phyloP scores from a whole-genome alignment of 306 rosid species.

The Dalbergia cultrata region DNA sequence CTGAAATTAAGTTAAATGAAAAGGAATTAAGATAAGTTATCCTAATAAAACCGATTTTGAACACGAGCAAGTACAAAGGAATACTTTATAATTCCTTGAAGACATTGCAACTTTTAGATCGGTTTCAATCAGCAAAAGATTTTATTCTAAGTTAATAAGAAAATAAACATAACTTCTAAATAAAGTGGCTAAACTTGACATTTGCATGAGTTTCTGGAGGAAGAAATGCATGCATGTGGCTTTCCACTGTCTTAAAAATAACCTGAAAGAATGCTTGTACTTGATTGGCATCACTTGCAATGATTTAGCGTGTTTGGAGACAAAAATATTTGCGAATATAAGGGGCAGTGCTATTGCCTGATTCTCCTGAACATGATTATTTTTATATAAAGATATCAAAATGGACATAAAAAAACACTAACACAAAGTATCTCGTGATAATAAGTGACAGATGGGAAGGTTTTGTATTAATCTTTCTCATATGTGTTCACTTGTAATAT shows the following conservation, averaged over 20 bases:
- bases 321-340: not conserved
- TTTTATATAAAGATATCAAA: too few relatives aligned
- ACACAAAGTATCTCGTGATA: too few relatives aligned
- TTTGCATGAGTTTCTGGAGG: constrained; percentile 9
- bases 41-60: not conserved
- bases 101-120: constrained; percentile 11
- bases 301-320: not conserved
- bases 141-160: not conserved
- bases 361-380: not conserved
- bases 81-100: not conserved
- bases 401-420: too few relatives aligned
- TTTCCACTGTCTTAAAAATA: too few relatives aligned
- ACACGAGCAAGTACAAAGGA: not conserved
- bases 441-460: too few relatives aligned
- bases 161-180: not conserved
- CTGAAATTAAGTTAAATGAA: constrained; percentile 42
- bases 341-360: not conserved
- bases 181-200: not conserved
- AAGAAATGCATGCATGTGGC: constrained; percentile 4
- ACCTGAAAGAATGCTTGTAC: too few relatives aligned
- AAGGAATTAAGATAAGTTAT: constrained; percentile 1
- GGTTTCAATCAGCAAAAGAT: not conserved
- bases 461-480: too few relatives aligned
- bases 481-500: too few relatives aligned
- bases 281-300: not conserved